Base-by-base conservation (phyloP, 2,329 filamentous ascomycete genomes). In the Aspergillus vadensis region DNA sequence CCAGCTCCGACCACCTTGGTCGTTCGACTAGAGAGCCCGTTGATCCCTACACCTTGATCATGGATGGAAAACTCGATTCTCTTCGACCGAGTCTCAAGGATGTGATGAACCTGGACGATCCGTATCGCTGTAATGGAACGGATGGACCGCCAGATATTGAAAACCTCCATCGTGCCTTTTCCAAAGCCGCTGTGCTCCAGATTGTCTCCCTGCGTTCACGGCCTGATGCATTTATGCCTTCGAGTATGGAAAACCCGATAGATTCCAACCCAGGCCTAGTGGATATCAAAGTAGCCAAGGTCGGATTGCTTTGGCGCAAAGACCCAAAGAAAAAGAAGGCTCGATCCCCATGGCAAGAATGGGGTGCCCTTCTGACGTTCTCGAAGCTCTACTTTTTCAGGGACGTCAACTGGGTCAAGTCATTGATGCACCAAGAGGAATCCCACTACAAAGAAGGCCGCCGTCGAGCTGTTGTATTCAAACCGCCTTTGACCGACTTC, bases 341-440 rank as follows among this genome's bases (percentile, higher is more conserved):
- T 0, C 86, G 94, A 47, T 97, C 94, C 10, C 94, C 95, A 1
- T 99, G 95, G 95, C 94, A 97, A 73, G 95, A 99, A 82, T 99
- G 95, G 95, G 95, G 95, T 55, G 95, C 92, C 23, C 90, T 99
- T 60, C 83, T 99, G 30, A 99, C 95, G 0, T 92, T 94, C n/a
- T 96, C 95, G 5, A 94, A 97, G 71, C 85, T 99, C 7, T 99
- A 97, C 75, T 92, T 99, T 76, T 99, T 98, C 80, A 89, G 91
- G 60, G 97, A 98, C 73, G 90, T 92, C 5, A 83, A 88, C 19
- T 99, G 95, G 94, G 88, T 96, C 36, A 98, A 97, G 76, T 90
- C 85, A 60, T 78, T 99, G 65, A 92, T 98, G 80, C 86, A 91
- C 64, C 95, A 99, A 73, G 89, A 94, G 72, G 92, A 97, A 49